Percentiles rank a stretch among this genome's conserved stretches.
Conservation (phyloP, 192 early-diverging fungal genomes). For the Coemansia sp. region DNA sequence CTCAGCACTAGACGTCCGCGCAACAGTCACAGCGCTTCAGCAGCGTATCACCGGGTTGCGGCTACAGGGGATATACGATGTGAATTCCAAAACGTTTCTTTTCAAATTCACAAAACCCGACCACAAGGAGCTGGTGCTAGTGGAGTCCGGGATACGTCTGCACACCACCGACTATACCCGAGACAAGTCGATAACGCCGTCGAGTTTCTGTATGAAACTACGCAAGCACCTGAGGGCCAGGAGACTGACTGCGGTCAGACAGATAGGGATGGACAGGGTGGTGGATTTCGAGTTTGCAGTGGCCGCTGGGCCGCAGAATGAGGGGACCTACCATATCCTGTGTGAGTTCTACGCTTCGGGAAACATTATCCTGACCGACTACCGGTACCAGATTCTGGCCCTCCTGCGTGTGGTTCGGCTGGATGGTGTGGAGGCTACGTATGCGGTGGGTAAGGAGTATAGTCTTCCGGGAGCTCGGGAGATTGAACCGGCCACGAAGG, state of each 20-base stretch:
- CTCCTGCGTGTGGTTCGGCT: slow-evolving; percentile 86
- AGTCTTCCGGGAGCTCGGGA: slow-evolving; percentile 37
- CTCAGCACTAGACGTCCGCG: slow-evolving; percentile 84
- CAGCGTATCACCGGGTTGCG: slow-evolving; percentile 77
- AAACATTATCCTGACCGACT: slow-evolving; percentile 94
- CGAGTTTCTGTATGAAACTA: slow-evolving; percentile 85
- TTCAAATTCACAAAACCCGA: slow-evolving; percentile 94
- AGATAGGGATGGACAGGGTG: slow-evolving; percentile 89
- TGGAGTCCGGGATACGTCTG: slow-evolving; percentile 92
- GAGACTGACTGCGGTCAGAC: slow-evolving; percentile 72
- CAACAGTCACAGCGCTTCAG: slow-evolving; percentile 71
- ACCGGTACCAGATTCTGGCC: slow-evolving; percentile 79
- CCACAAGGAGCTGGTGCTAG: slow-evolving; percentile 79
- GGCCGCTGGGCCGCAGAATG: slow-evolving; percentile 29
- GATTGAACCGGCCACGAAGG: slow-evolving; percentile 58
- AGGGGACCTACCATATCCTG: slow-evolving; percentile 70
- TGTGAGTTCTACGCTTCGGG: slow-evolving; percentile 83
- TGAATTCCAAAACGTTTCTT: slow-evolving; percentile 84
- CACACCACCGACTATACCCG: slow-evolving; percentile 89
- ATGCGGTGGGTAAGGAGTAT: slow-evolving; percentile 86
- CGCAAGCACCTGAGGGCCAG: slow-evolving; percentile 89
- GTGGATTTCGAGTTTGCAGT: slow-evolving; percentile 91
- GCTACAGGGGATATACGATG: slow-evolving; percentile 95
- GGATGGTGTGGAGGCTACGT: slow-evolving; percentile 63
- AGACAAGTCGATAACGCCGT: slow-evolving; percentile 85